Evolutionary conservation across 257 asterid genomes (phyloP), one percentile per base, ranked within the genome.

Genomic region (Scutellaria minor): DNA sequence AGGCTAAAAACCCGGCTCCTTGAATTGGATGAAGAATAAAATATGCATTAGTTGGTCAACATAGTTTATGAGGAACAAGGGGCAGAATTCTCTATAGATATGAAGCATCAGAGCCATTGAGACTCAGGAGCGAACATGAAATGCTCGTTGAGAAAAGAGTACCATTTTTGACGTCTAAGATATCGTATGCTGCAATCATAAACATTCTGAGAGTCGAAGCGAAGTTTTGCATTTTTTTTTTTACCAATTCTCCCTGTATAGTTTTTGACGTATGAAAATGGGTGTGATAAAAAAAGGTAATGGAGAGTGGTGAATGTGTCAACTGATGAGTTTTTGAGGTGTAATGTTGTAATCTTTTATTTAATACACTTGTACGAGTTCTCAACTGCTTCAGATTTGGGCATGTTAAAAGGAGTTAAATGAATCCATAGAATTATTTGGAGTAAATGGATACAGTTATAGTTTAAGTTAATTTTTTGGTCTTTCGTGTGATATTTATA

Each of bases 1-100:
- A 39, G 42, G 51, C 75, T 15, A 76, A 55, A 65, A 63, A 74
- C 24, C 72, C 85, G 14, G 31, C 80, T 11, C 18, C 84, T 60
- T 75, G 83, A 78, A 24, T 48, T 9, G 2, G 64, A 52, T 63
- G 74, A 4, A 42, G 7, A 12, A 39, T n/a, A n/a, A 13, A 5
- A 6, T 27, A 47, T 56, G 52, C 24, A 40, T 18, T 27, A 6
- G 58, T 53, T 24, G 50, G 72, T 61, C 13, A 24, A 24, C 12
- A 22, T 15, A 27, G 22, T 61, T 51, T 14, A 41, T 6, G 0
- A 60, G 74, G 41, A 53, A 68, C 4, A 2, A 9, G 44, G 42
- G 55, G 55, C 24, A 12, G 45, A 69, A 22, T 18, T 52, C 54
- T 3, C 56, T 12, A 44, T 6, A 9, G 11, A 51, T 31, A 22